Conservation (phyloP, 2,329 filamentous ascomycete genomes). For the Penicillium sp. region DNA sequence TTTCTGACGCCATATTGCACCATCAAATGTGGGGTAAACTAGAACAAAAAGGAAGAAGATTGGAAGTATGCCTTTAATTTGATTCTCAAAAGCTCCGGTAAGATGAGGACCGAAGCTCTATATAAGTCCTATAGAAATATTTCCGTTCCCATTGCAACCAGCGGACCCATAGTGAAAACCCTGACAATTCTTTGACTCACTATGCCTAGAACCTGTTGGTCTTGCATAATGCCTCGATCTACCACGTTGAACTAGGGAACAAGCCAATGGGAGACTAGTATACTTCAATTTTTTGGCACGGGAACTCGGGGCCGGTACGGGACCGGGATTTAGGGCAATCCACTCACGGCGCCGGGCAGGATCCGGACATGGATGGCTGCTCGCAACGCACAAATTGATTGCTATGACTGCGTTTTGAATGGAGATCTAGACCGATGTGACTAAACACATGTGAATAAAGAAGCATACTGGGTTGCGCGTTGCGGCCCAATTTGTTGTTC, state of each 20-base stretch:
- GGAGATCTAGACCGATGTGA: neutral
- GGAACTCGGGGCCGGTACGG: constrained; percentile 23
- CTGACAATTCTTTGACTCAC: constrained; percentile 21
- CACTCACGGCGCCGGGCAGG: constrained; percentile 23
- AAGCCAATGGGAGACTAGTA: constrained; percentile 19
- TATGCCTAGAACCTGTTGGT: constrained; percentile 11
- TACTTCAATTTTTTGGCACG: constrained; percentile 15
- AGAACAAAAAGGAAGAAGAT: neutral
- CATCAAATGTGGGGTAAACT: neutral
- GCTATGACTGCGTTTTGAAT: neutral
- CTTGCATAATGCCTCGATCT: constrained; percentile 16
- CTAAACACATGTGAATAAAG: constrained; percentile 12
- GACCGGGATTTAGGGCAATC: constrained; percentile 14
- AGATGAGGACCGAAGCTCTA: constrained; percentile 1
- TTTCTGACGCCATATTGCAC: constrained; percentile 10
- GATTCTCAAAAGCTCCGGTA: neutral
- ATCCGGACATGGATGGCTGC: constrained; percentile 14
- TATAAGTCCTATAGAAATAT: constrained; percentile 12
- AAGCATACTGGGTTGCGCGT: constrained; percentile 7
- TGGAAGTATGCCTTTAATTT: constrained; percentile 1
- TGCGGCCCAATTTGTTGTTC: constrained; percentile 15
- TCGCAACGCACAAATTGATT: constrained; percentile 8
- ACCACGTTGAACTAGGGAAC: constrained; percentile 12
- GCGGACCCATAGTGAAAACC: constrained; percentile 10
- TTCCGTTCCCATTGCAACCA: neutral